Percentiles rank a stretch among this genome's conserved stretches.
These are phyloP conservation scores for Leccinum laetum DNA, from an alignment of 1,284 basidiomycete genomes.

Conservation along the genomic window DNA sequence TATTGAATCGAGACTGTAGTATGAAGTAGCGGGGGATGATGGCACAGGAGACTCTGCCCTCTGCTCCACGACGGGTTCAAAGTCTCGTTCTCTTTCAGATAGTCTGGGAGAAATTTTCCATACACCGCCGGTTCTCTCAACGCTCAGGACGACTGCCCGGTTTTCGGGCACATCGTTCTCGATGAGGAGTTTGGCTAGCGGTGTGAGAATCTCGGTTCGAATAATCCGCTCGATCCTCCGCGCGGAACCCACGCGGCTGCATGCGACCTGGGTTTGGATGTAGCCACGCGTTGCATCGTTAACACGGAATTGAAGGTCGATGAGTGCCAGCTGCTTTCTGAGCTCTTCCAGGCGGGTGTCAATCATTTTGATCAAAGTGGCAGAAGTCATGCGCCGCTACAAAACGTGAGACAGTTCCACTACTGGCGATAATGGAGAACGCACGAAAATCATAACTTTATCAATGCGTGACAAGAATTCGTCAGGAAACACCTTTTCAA, in stretches of 20 bases:
- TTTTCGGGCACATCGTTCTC: background rate
- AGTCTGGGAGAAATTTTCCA: background rate
- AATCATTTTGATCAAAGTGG: background rate
- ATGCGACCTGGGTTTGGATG: background rate
- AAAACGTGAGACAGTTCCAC: background rate
- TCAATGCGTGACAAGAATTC: background rate
- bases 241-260: background rate
- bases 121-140: background rate
- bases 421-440: background rate
- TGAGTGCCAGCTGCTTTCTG: background rate
- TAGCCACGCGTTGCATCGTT: background rate
- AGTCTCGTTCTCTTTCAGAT: background rate
- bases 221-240: background rate
- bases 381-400: background rate
- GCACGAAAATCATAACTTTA: background rate
- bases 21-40: background rate
- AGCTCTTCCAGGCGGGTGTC: background rate
- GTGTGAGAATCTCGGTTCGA: background rate
- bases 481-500: background rate
- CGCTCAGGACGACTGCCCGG: background rate
- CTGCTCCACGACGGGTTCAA: background rate
- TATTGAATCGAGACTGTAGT: background rate
- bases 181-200: background rate
- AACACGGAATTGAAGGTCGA: background rate
- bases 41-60: background rate